A percentile compares a stretch with the other conserved stretches of the same genome.
Conservation (phyloP, 176 grass and related monocot species). For the Lolium multiflorum region DNA sequence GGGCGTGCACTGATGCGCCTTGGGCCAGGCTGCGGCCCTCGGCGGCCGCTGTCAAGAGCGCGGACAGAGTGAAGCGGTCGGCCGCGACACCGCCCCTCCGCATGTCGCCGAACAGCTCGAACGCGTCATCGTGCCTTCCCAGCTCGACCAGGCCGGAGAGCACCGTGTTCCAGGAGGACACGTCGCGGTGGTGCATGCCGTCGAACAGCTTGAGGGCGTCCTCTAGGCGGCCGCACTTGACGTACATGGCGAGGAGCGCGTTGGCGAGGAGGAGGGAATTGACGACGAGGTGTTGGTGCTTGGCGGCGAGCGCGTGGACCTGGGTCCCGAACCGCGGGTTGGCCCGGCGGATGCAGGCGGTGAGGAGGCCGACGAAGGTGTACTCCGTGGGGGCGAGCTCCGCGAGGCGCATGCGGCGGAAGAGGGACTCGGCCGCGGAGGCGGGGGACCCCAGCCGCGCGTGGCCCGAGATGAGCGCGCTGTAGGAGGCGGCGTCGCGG, state of each 20-base stretch:
- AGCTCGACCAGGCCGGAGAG: slow-evolving; percentile 58
- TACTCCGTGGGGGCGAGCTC: slow-evolving; percentile 56
- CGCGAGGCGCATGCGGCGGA: slow-evolving; percentile 51
- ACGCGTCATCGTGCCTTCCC: slow-evolving; percentile 65
- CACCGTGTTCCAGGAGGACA: slow-evolving; percentile 69
- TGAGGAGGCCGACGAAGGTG: slow-evolving; percentile 69
- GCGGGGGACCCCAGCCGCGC: slow-evolving; percentile 40
- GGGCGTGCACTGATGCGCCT: slow-evolving; percentile 62
- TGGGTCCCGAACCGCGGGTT: slow-evolving; percentile 55
- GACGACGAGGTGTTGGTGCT: slow-evolving; percentile 16
- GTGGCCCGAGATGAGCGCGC: slow-evolving; percentile 63
- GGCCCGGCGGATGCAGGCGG: slow-evolving; percentile 58
- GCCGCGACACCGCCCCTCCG: slow-evolving; percentile 31
- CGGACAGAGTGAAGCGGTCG: slow-evolving; percentile 58
- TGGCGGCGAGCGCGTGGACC: slow-evolving; percentile 66
- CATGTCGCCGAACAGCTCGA: slow-evolving; percentile 65
- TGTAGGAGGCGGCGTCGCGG: slow-evolving; percentile 59
- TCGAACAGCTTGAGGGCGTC: slow-evolving; percentile 52
- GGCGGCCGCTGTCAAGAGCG: slow-evolving; percentile 51
- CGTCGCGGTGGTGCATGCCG: slow-evolving; percentile 57
- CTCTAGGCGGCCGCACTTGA: slow-evolving; percentile 46
- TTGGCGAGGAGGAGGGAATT: slow-evolving; percentile 56
- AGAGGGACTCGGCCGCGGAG: slow-evolving; percentile 19
- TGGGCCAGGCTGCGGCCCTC: slow-evolving; percentile 36
- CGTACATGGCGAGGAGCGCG: slow-evolving; percentile 66